Evolutionary conservation across 2,329 filamentous ascomycete species (phyloP), one percentile per base, ranked within the genome.

Genomic region (Trichoderma breve): DNA sequence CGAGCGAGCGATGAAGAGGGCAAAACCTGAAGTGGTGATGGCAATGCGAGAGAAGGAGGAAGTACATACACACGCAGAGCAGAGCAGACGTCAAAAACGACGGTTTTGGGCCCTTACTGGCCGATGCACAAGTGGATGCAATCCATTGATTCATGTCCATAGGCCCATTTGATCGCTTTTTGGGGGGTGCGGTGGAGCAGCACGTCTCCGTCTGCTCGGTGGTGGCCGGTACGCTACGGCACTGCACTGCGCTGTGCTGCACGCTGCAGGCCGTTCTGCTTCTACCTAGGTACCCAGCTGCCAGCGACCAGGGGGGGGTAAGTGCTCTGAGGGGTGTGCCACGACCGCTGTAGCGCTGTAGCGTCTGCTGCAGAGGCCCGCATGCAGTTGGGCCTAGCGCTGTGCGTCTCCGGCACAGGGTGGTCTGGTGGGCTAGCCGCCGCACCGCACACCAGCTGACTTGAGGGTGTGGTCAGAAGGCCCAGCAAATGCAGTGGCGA

Each of bases 371-470:
- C 55, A 47, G 24, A 64, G 43, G 58, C 60, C 47, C 43, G 58
- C 58, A 61, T 71, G 63, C 70, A 71, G 70, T 71, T 61, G 47
- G 62, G 70, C 36, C 53, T 66, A 61, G 70, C 70, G 53, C 61
- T 36, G 28, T 34, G 36, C 70, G 57, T 65, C 61, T 71, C 61
- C 30, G 60, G 69, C 47, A 47, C 57, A 53, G 34, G 51, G 47
- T 24, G 47, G 47, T 24, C 47, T 47, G 39, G 63, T 60, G 70
- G 62, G 30, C 26, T 61, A 70, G 67, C 67, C 67, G 67, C 67
- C 39, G 30, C 34, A 57, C 28, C 30, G 55, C 55, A 34, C 62
- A 34, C 62, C 70, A 71, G 70, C 70, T 71, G 70, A 71, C 70
- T 62, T 62, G 57, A 28, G 63, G 53, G 63, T 55, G 62, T 71